These are phyloP conservation scores for Trichoderma breve DNA, from an alignment of 2,329 filamentous ascomycete genomes.

Conservation along the genomic window DNA sequence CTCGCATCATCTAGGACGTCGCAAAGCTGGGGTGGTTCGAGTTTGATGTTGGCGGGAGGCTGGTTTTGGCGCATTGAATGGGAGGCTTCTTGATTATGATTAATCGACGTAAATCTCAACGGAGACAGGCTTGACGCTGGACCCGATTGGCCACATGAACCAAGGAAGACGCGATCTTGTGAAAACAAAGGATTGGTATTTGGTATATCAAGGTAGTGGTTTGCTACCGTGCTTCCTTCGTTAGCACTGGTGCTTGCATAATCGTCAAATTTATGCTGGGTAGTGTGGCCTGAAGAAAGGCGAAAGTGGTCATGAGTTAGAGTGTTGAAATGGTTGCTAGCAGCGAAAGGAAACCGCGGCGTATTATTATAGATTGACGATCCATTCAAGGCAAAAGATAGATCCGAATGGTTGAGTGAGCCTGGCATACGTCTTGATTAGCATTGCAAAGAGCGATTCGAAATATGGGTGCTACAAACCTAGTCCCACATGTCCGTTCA, in stretches of 20 bases:
- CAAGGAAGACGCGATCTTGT: constrained; percentile 33
- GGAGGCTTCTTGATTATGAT: constrained; percentile 24
- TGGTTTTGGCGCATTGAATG: constrained; percentile 24
- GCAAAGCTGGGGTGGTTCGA: constrained; percentile 28
- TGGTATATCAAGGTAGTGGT: constrained; percentile 30
- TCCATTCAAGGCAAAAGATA: constrained; percentile 32
- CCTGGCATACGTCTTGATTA: constrained; percentile 23
- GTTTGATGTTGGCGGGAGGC: constrained; percentile 25
- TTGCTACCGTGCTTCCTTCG: constrained; percentile 26
- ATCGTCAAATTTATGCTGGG: constrained; percentile 31
- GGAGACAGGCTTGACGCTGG: constrained; percentile 27
- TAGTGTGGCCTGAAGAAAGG: constrained; percentile 25
- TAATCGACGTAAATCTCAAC: constrained; percentile 33
- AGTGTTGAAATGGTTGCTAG: constrained; percentile 27
- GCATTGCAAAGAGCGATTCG: background rate
- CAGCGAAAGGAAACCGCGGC: constrained; percentile 31
- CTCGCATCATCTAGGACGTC: constrained; percentile 27
- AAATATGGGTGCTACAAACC: constrained; percentile 20
- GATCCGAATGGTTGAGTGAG: constrained; percentile 29
- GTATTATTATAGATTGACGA: constrained; percentile 33
- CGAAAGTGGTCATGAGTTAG: constrained; percentile 31
- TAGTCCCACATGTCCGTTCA: constrained; percentile 18
- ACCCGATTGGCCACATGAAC: constrained; percentile 28
- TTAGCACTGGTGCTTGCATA: constrained; percentile 24
- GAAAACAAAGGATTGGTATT: constrained; percentile 35